Evolutionary conservation across 2,329 filamentous ascomycete genomes (phyloP).

Genomic region (Pezicula rhizophila): DNA sequence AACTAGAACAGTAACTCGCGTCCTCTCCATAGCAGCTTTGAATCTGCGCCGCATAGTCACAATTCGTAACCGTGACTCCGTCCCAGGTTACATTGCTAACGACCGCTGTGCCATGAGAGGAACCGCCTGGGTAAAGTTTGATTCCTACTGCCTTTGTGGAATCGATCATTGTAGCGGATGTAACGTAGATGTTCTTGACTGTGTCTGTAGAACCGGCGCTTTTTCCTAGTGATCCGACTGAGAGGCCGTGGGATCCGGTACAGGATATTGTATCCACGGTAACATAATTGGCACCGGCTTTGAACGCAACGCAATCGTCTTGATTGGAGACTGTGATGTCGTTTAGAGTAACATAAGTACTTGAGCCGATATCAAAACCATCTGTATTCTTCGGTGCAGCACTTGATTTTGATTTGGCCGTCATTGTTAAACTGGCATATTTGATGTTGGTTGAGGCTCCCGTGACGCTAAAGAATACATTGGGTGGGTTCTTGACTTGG

Average conservation of each 20-base stretch:
- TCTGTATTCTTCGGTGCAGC: constrained; percentile 47
- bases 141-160: constrained; percentile 40
- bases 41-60: constrained; percentile 40
- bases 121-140: constrained; percentile 37
- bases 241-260: constrained; percentile 40
- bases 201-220: constrained; percentile 28
- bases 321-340: constrained; percentile 48
- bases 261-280: constrained; percentile 37
- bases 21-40: constrained; percentile 37
- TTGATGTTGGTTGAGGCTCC: constrained; percentile 29
- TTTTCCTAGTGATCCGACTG: constrained; percentile 39
- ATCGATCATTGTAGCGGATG: constrained; percentile 33
- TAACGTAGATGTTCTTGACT: constrained; percentile 37
- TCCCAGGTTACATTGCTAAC: constrained; percentile 37
- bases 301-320: constrained; percentile 53
- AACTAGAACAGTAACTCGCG: constrained; percentile 28
- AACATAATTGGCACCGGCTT: constrained; percentile 43
- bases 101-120: constrained; percentile 29
- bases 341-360: constrained; percentile 40
- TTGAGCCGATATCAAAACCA: constrained; percentile 41
- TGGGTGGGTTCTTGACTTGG: constrained; percentile 36
- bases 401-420: constrained; percentile 32
- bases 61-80: constrained; percentile 30
- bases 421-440: constrained; percentile 33
- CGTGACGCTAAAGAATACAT: constrained; percentile 37